Base-by-base conservation (phyloP, 192 early-diverging fungal genomes). In the Kappamyces sp. region DNA sequence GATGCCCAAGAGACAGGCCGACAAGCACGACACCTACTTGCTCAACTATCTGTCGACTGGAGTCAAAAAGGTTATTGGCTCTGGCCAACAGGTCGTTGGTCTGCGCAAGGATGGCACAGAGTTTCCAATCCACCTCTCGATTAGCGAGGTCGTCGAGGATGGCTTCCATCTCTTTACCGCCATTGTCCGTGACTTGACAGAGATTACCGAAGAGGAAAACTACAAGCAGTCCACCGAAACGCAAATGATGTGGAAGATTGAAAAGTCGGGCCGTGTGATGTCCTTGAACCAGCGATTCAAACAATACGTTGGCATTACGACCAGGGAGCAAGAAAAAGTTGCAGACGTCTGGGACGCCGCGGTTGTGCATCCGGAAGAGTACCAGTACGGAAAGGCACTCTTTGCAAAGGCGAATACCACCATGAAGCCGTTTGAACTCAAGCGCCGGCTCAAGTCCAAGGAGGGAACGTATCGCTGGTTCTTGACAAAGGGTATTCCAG, bases 91-190 rank as follows among this genome's bases (percentile, higher is more conserved):
- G 3, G 38, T 50, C 38, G 3, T 40, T 4, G 71, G 70, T 15
- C 35, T 60, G 32, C 48, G 57, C 49, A 66, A 64, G 46, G 63
- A 69, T 47, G 67, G 64, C 6, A 58, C 60, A 31, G 36, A 38
- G 36, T 72, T 75, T 62, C 71, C 71, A 38, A 55, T 71, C 40
- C 70, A 74, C 34, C 13, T 75, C 9, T 40, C 71, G 15, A 55
- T 75, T 7, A 54, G 59, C 9, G 73, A 75, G 42, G 72, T 75
- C 4, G 35, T 31, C 4, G 71, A 60, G 33, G 67, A 68, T 2
- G 73, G 60, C 23, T 33, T 63, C 9, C 74, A 76, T 40, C 44
- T 74, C 15, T 76, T 76, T 39, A 74, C 74, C 33, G 72, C 62
- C 31, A 74, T 75, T 37, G 43, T 67, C 37, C 51, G 68, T 36